Conservation (phyloP, 2,329 filamentous ascomycete genomes). For the Metarhizium album region DNA sequence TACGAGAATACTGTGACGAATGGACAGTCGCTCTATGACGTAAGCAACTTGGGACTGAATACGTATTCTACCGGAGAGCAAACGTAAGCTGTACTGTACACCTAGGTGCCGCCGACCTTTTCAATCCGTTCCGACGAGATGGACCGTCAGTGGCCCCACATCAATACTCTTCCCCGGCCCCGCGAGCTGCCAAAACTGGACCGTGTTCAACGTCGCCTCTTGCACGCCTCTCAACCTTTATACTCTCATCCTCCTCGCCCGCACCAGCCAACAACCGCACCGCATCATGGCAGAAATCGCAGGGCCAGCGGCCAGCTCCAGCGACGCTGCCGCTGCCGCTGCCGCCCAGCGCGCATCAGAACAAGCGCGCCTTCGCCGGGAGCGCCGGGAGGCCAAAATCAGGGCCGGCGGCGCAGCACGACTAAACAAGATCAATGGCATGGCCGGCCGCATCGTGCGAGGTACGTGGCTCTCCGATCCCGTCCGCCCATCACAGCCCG, state of each 20-base stretch:
- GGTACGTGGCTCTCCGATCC: slow-evolving; percentile 13
- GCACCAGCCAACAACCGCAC: background rate
- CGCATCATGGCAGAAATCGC: slow-evolving; percentile 28
- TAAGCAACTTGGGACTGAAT: too few species aligned
- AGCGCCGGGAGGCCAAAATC: slow-evolving; percentile 71
- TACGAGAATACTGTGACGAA: too few species aligned
- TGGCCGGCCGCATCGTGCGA: slow-evolving; percentile 36
- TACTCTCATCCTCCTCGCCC: background rate
- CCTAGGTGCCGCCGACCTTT: too few species aligned
- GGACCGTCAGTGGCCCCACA: background rate
- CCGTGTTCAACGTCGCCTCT: slow-evolving; percentile 6
- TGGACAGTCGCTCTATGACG: too few species aligned
- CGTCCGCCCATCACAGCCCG: background rate
- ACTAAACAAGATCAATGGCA: slow-evolving; percentile 63
- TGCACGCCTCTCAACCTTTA: background rate
- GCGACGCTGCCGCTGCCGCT: slow-evolving; percentile 36
- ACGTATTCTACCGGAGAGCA: too few species aligned
- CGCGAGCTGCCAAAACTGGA: background rate
- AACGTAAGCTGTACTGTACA: too few species aligned
- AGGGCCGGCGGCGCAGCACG: slow-evolving; percentile 58
- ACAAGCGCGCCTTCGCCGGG: slow-evolving; percentile 65
- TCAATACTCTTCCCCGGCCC: background rate
- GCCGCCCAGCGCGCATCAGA: slow-evolving; percentile 42
- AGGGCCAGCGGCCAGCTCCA: slow-evolving; percentile 15
- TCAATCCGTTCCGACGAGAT: too few species aligned